Percentiles rank a stretch among this genome's conserved stretches.
Evolutionary conservation across 495 filamentous ascomycete species (phyloP).

Genomic region (Pyronema domesticum): DNA sequence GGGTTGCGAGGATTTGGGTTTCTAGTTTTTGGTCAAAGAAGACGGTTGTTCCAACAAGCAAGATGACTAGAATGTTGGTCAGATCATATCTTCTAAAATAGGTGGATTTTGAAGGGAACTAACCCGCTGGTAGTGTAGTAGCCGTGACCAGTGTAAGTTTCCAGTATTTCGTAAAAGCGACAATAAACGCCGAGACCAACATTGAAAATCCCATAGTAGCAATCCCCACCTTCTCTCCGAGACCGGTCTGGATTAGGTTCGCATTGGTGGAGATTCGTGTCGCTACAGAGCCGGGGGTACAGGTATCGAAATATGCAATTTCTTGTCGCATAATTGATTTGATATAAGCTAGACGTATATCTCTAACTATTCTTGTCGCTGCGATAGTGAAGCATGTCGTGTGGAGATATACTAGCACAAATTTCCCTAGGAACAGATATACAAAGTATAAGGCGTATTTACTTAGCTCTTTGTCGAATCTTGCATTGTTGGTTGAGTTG

Average conservation of each 20-base stretch:
- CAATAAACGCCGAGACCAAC: conserved; percentile 33
- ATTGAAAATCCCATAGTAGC: conserved; percentile 38
- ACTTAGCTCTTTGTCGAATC: conserved; percentile 11
- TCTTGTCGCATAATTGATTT: conserved; percentile 26
- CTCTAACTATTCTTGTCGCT: conserved; percentile 37
- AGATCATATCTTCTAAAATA: no score
- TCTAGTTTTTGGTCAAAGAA: conserved; percentile 40
- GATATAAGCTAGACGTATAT: conserved; percentile 36
- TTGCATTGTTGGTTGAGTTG: conserved; percentile 5
- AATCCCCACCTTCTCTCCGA: conserved; percentile 32
- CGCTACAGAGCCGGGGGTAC: not conserved
- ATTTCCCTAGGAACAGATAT: conserved; percentile 45
- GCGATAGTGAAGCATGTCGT: conserved; percentile 35
- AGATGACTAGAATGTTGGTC: conserved; percentile 30
- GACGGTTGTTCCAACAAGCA: conserved; percentile 38
- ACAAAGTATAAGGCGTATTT: conserved; percentile 34
- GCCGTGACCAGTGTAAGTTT: conserved; percentile 39
- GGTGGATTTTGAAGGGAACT: no score
- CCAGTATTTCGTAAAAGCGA: conserved; percentile 42
- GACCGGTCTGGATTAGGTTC: conserved; percentile 4
- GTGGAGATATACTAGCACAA: conserved; percentile 36
- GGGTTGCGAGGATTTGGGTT: conserved; percentile 37
- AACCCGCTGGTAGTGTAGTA: conserved; percentile 34
- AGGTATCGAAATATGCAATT: conserved; percentile 4
- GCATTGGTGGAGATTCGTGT: conserved; percentile 3